These are phyloP conservation scores for Phialophora tarda DNA, from an alignment of 2,329 filamentous ascomycete species.

Conservation along the genomic window DNA sequence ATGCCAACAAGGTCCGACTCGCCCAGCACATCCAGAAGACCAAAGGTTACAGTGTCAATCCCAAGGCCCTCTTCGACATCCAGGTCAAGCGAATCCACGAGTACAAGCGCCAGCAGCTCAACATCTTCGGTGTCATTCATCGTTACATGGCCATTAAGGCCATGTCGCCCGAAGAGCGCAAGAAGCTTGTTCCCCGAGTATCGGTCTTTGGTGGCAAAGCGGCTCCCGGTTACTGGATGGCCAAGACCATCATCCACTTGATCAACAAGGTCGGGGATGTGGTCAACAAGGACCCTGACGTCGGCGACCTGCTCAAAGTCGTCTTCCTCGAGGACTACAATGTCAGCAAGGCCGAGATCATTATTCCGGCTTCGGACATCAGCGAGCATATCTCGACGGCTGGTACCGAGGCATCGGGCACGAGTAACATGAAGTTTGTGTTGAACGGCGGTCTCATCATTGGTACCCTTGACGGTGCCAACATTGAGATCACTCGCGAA, in stretches of 20 bases:
- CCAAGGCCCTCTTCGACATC: constrained; percentile 87
- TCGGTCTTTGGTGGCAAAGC: constrained; percentile 98
- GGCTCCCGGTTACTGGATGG: constrained; percentile 99
- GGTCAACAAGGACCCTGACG: constrained; percentile 88
- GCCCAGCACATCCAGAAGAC: constrained; percentile 88
- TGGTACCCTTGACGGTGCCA: constrained; percentile 95
- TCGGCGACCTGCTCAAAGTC: constrained; percentile 94
- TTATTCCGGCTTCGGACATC: constrained; percentile 90
- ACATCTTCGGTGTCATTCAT: constrained; percentile 97
- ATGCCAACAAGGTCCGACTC: constrained; percentile 89
- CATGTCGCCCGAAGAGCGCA: constrained; percentile 79
- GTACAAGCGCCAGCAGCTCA: constrained; percentile 98
- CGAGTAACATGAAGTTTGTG: constrained; percentile 99
- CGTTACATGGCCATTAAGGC: constrained; percentile 88
- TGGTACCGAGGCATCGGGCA: constrained; percentile 85
- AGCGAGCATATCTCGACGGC: constrained; percentile 99
- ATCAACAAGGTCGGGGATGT: constrained; percentile 90
- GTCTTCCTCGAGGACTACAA: constrained; percentile 99
- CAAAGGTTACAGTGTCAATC: constrained; percentile 82
- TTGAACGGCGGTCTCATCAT: constrained; percentile 97
- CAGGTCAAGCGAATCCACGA: constrained; percentile 99
- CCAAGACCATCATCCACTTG: constrained; percentile 96
- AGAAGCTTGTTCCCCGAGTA: constrained; percentile 85
- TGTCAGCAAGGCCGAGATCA: constrained; percentile 98
- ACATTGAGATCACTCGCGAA: constrained; percentile 97